phyloP scores from a whole-genome alignment of 257 asterid species.

The Ehretia macrophylla region DNA sequence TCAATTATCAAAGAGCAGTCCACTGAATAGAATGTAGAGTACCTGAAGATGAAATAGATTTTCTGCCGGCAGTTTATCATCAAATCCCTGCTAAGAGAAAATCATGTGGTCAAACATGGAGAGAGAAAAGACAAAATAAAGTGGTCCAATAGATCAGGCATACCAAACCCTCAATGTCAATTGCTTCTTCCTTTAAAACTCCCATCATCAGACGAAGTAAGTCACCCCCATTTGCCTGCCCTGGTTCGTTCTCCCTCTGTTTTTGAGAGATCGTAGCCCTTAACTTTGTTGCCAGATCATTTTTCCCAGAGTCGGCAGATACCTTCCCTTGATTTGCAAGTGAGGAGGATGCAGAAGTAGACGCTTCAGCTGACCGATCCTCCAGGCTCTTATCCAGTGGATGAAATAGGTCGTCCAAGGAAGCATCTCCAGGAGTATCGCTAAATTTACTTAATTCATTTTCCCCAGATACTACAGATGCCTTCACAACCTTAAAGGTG shows the following conservation, averaged over 20 bases:
- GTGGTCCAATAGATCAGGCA: constrained; percentile 13
- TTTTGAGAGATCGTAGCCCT: constrained; percentile 90
- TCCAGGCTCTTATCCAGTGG: constrained; percentile 56
- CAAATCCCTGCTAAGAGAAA: constrained; percentile 65
- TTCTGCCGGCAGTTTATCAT: constrained; percentile 88
- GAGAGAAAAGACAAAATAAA: constrained; percentile 16
- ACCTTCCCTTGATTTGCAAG: constrained; percentile 43
- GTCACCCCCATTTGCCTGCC: constrained; percentile 71
- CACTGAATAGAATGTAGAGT: constrained; percentile 12
- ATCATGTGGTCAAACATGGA: constrained; percentile 14
- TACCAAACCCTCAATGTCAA: constrained; percentile 83
- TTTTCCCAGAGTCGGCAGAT: constrained; percentile 59
- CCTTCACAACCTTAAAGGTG: constrained; percentile 64
- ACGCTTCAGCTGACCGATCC: constrained; percentile 62
- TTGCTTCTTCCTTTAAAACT: constrained; percentile 86
- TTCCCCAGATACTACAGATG: constrained; percentile 40
- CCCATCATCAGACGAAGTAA: constrained; percentile 93
- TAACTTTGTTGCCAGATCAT: constrained; percentile 80
- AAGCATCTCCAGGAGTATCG: constrained; percentile 94
- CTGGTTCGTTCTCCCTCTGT: constrained; percentile 78
- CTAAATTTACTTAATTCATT: constrained; percentile 86
- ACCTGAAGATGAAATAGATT: constrained; percentile 95
- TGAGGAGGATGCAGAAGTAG: constrained; percentile 74
- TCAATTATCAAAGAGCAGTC: neutral
- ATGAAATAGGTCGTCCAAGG: constrained; percentile 89